A percentile compares a stretch with the other conserved stretches of the same genome.
Evolutionary conservation across 176 grass and related monocot species (phyloP).

Genomic region (Musa troglodytarum): DNA sequence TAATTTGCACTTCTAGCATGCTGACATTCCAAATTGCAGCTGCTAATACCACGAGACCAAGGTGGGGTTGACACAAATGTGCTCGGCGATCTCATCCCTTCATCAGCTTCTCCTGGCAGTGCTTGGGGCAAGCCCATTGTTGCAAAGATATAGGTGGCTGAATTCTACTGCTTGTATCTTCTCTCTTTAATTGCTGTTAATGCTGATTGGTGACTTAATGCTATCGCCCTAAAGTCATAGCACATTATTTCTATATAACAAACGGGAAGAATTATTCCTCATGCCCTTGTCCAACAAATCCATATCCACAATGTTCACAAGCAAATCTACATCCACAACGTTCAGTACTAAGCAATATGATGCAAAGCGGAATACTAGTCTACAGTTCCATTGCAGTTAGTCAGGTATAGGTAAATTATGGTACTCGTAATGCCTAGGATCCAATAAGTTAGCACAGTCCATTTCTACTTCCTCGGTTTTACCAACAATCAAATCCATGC

Average conservation of each 20-base stretch:
- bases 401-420: conserved; percentile 23
- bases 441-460: background rate
- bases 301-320: background rate
- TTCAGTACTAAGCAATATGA: background rate
- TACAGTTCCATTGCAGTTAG: conserved; percentile 10
- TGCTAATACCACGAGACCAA: conserved; percentile 8
- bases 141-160: background rate
- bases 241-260: background rate
- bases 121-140: conserved; percentile 81
- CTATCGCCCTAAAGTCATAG: background rate
- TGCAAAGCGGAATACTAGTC: conserved; percentile 3
- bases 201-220: background rate
- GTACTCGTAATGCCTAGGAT: background rate
- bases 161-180: background rate
- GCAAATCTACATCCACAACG: background rate
- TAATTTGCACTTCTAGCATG: conserved; percentile 25
- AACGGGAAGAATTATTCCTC: background rate
- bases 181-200: background rate
- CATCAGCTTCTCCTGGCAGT: conserved; percentile 27
- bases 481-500: conserved; percentile 6
- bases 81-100: conserved; percentile 32
- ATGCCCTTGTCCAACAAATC: background rate
- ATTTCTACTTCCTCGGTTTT: background rate
- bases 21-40: conserved; percentile 26
- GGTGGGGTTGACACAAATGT: conserved; percentile 30